phyloP scores from a whole-genome alignment of 2,329 filamentous ascomycete genomes.

The Pseudogymnoascus sp. region DNA sequence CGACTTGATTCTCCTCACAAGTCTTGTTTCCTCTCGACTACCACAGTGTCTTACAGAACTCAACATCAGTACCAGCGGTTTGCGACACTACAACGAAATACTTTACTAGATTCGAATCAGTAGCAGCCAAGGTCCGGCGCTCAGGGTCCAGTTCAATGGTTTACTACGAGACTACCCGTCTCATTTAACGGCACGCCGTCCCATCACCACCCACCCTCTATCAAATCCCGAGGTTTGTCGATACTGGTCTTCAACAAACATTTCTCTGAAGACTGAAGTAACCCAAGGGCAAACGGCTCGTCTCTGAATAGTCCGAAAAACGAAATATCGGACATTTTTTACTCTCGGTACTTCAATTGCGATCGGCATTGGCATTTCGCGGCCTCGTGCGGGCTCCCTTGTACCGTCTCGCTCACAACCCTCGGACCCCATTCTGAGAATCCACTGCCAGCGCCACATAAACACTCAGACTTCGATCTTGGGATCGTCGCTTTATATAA shows the following conservation, averaged over 20 bases:
- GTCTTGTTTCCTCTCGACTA: not conserved
- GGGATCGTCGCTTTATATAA: not conserved
- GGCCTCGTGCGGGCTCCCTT: not conserved
- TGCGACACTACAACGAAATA: not conserved
- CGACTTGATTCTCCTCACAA: not conserved
- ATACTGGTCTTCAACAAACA: not conserved
- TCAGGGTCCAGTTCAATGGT: not conserved
- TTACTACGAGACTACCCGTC: not conserved
- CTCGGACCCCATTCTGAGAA: constrained; percentile 6
- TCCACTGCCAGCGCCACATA: not conserved
- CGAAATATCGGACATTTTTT: not conserved
- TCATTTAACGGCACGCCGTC: not conserved
- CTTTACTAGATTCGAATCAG: not conserved
- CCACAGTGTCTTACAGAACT: not conserved
- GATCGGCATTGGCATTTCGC: not conserved
- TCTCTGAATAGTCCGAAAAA: not conserved
- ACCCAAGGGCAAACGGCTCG: not conserved
- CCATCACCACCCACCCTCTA: not conserved
- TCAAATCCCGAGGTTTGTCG: not conserved
- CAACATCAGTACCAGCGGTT: not conserved
- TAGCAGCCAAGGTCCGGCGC: not conserved
- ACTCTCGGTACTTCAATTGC: not conserved
- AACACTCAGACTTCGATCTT: not conserved
- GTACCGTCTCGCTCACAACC: not conserved
- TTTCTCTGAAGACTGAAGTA: not conserved